Base-by-base conservation (phyloP, 2,329 filamentous ascomycete species). In the Akanthomyces uredinophilus region DNA sequence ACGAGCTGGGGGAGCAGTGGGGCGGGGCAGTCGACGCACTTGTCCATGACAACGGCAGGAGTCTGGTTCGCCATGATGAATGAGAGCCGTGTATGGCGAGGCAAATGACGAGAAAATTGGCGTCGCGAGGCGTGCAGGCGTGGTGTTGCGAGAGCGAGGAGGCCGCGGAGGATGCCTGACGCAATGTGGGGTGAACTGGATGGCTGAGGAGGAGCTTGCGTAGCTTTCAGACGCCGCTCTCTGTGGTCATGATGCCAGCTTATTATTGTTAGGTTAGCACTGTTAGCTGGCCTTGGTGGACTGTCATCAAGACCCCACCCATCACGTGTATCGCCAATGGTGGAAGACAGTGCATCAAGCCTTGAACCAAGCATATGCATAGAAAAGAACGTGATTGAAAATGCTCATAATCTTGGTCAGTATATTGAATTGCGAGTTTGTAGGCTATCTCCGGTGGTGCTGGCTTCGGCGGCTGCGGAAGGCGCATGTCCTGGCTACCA, bases 11-110 rank as follows among this genome's bases (percentile, higher is more conserved):
- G 49, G 73, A 8, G 50, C 16, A 50, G 50, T 39, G 50, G 51
- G 41, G 59, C 69, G 70, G 72, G 70, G 71, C 70, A 67, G 72
- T 75, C 65, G 72, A 85, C 92, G 80, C 89, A 97, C 95, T 99
- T 99, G 95, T 99, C 95, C 94, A 99, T 99, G 92, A 99, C 95
- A 97, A 99, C 95, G 91, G 95, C 95, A 72, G 95, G 95, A 76
- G 95, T 98, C 87, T 98, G 94, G 81, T 90, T 90, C 75, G 95
- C 94, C 95, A 99, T 99, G 70, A 64, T 70, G 70, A 67, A 57
- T 61, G 59, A 61, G 64, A 24, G 68, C 66, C 68, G 66, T 67
- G 65, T 63, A 64, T 49, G 43, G 57, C 43, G 50, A 46, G 56
- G 22, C 10, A 5, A 43, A 47, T n/a, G 47, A 55, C 55, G 59